Base-by-base conservation (phyloP, 345 rosid species). In the Acer negundo region DNA sequence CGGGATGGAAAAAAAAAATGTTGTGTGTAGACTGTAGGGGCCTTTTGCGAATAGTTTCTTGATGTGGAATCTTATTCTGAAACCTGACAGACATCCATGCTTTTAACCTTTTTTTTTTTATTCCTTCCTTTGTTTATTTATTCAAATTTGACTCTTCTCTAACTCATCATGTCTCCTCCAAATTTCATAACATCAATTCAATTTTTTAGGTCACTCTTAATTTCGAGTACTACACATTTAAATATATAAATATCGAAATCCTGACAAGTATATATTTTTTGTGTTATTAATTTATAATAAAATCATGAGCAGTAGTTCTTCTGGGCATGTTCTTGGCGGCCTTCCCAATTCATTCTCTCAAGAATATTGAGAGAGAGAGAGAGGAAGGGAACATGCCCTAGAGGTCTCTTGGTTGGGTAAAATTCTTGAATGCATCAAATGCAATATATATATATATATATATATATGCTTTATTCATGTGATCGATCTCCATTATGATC, bases 1-100 rank as follows among this genome's bases (percentile, higher is more conserved):
- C 79, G 76, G 64, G 82, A 72, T 28, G 79, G 51, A 5, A 6
- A 8, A 6, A 8, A 58, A 59, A 59, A 59, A 2, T 19, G 26
- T 7, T 17, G 10, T 7, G 26, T 7, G 10, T 7, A 4, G 6
- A 28, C 6, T 2, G 26, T 42, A 42, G 70, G 79, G 71, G 64
- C 53, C 22, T 8, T 28, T 26, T 0, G 22, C n/a, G 15, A 9
- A 67, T n/a, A 22, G 72, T 76, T 85, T 56, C 74, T 78, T 44
- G 75, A 17, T 44, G 76, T 38, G 89, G 89, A 87, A 87, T 87
- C 89, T 81, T 71, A 66, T 80, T 83, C 84, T 73, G 82, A 80
- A 67, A 58, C 71, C 17, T 67, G 56, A 2, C 83, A 72, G 81
- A 78, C 84, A 76, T 73, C 56, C 62, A 44, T 55, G 42, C 66